Percentiles rank a stretch among this genome's conserved stretches.
These are phyloP conservation scores for Penicillium sp. DNA, from an alignment of 2,329 filamentous ascomycete species.

Conservation along the genomic window DNA sequence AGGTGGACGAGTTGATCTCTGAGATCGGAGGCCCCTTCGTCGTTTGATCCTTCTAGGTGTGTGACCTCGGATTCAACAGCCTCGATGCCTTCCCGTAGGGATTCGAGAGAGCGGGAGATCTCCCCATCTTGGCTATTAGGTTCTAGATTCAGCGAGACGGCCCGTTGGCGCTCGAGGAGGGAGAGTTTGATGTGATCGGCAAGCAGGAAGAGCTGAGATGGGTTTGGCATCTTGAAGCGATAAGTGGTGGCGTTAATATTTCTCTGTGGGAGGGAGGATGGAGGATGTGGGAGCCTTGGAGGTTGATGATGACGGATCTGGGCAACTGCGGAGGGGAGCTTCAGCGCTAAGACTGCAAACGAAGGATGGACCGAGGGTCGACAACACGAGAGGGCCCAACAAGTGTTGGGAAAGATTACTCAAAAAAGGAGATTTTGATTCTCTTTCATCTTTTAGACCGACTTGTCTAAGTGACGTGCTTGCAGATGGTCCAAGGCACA, in stretches of 20 bases:
- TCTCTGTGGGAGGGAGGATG: neutral
- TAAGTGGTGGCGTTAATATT: neutral
- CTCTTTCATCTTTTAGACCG: neutral
- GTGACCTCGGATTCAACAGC: slow-evolving; percentile 67
- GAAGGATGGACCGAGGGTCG: slow-evolving; percentile 1
- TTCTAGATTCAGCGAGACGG: slow-evolving; percentile 78
- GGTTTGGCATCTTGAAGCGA: slow-evolving; percentile 54
- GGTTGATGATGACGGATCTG: slow-evolving; percentile 7
- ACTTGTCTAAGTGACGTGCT: neutral
- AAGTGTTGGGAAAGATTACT: neutral
- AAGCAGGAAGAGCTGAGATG: slow-evolving; percentile 82
- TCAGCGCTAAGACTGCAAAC: slow-evolving; percentile 7
- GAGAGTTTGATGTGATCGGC: slow-evolving; percentile 98
- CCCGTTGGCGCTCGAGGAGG: slow-evolving; percentile 86
- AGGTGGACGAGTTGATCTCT: slow-evolving; percentile 71
- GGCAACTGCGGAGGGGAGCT: slow-evolving; percentile 4
- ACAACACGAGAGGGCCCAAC: neutral
- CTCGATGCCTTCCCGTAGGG: slow-evolving; percentile 79
- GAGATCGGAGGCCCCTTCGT: slow-evolving; percentile 57
- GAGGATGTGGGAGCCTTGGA: slow-evolving; percentile 6
- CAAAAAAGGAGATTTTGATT: neutral
- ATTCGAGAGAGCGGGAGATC: slow-evolving; percentile 85
- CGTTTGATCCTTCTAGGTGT: slow-evolving; percentile 64
- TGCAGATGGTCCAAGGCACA: neutral
- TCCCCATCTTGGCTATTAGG: slow-evolving; percentile 83